Evolutionary conservation across 2,329 filamentous ascomycete species (phyloP).

Genomic region (Plenodomus lindquistii): DNA sequence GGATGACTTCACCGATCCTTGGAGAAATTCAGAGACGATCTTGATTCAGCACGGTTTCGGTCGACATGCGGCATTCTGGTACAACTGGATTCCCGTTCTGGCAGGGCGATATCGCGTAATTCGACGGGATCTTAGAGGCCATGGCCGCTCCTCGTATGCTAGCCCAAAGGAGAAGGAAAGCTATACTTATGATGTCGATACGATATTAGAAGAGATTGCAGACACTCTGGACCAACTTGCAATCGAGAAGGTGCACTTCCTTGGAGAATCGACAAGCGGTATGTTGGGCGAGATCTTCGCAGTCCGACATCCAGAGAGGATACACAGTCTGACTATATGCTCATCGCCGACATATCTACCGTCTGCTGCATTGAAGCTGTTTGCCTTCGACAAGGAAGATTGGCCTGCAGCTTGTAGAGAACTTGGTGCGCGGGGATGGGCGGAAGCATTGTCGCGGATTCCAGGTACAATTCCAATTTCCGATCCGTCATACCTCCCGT

Average conservation of each 20-base stretch:
- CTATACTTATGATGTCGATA: conserved; percentile 29
- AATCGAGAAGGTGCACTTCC: conserved; percentile 37
- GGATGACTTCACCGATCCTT: conserved; percentile 35
- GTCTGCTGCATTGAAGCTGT: conserved; percentile 28
- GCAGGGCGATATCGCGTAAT: conserved; percentile 37
- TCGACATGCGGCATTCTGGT: conserved; percentile 40
- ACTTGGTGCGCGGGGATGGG: conserved; percentile 40
- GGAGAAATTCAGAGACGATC: conserved; percentile 39
- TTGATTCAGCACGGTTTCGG: conserved; percentile 46
- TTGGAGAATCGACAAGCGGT: conserved; percentile 42
- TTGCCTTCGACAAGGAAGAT: conserved; percentile 31
- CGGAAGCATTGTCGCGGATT: conserved; percentile 30
- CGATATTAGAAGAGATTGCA: conserved; percentile 36
- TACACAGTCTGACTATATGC: conserved; percentile 38
- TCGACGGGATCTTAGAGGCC: conserved; percentile 40
- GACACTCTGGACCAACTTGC: conserved; percentile 42
- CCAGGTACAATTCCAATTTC: conserved; percentile 35
- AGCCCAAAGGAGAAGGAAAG: conserved; percentile 2
- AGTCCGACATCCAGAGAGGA: conserved; percentile 32
- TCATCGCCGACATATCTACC: conserved; percentile 38
- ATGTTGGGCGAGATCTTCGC: conserved; percentile 43
- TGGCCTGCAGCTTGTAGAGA: conserved; percentile 37
- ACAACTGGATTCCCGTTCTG: conserved; percentile 44
- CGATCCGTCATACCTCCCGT: conserved; percentile 33
- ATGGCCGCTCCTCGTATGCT: conserved; percentile 38